Conservation (phyloP, 75 land plant species). For the Picea glauca region DNA sequence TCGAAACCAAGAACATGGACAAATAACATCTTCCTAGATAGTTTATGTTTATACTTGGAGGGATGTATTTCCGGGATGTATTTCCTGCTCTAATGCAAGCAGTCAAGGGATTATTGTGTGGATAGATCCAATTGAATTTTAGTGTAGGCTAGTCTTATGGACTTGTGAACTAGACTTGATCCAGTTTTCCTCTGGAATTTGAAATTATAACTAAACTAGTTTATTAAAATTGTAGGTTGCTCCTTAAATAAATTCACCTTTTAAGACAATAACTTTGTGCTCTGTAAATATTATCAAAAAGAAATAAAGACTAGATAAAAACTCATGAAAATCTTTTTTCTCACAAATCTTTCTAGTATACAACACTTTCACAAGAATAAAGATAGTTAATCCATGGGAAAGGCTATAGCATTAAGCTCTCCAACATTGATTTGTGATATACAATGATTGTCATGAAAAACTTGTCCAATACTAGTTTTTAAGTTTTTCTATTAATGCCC, state of each 20-base stretch:
- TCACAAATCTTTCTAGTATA: not conserved
- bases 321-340: not conserved
- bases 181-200: not conserved
- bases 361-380: not conserved
- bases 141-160: not conserved
- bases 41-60: not conserved
- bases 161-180: not conserved
- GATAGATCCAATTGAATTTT: not conserved
- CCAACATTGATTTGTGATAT: not conserved
- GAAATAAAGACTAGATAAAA: not conserved
- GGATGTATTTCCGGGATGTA: not conserved
- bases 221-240: not conserved
- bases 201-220: not conserved
- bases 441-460: not conserved
- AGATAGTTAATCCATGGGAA: not conserved
- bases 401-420: not conserved
- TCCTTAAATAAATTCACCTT: not conserved
- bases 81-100: not conserved
- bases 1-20: not conserved
- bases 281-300: not conserved
- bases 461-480: not conserved
- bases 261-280: not conserved
- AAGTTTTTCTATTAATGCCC: too few relatives aligned
- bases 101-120: not conserved
- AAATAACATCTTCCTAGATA: not conserved